phyloP scores from a whole-genome alignment of 1,284 basidiomycete species.

The Malassezia sympodialis region DNA sequence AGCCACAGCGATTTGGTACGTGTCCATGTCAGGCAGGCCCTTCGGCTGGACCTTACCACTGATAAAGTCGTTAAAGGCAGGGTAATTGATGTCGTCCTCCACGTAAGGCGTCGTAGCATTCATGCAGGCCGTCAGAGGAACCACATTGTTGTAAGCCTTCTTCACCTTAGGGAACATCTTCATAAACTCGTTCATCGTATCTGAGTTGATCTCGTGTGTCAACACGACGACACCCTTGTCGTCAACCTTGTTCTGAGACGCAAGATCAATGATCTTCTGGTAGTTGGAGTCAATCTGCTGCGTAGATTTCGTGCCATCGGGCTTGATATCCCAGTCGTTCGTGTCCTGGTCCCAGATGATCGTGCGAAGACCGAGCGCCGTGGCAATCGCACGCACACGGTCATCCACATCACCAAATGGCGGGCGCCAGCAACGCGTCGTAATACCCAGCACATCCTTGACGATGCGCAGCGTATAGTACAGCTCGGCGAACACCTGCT shows the following conservation, averaged over 20 bases:
- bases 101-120: constrained; percentile 49
- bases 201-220: constrained; percentile 41
- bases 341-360: constrained; percentile 53
- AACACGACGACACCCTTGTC: constrained; percentile 43
- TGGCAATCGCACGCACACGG: constrained; percentile 53
- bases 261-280: constrained; percentile 45
- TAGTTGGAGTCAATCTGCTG: constrained; percentile 50
- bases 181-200: constrained; percentile 39
- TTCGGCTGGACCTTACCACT: constrained; percentile 30
- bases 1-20: constrained; percentile 13
- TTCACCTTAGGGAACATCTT: constrained; percentile 34
- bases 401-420: constrained; percentile 55
- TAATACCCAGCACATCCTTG: constrained; percentile 53
- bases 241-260: constrained; percentile 36
- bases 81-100: constrained; percentile 47
- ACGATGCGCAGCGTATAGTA: constrained; percentile 54
- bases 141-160: constrained; percentile 36
- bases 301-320: constrained; percentile 44
- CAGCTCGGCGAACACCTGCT: constrained; percentile 54
- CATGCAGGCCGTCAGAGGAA: constrained; percentile 40
- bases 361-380: constrained; percentile 51
- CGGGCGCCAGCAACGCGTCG: constrained; percentile 51
- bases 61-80: constrained; percentile 29
- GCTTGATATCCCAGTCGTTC: constrained; percentile 50
- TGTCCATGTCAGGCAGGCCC: constrained; percentile 21